A percentile compares a stretch with the other conserved stretches of the same genome.
These are phyloP conservation scores for Immersiella caudata DNA, from an alignment of 495 filamentous ascomycete genomes.

Conservation along the genomic window DNA sequence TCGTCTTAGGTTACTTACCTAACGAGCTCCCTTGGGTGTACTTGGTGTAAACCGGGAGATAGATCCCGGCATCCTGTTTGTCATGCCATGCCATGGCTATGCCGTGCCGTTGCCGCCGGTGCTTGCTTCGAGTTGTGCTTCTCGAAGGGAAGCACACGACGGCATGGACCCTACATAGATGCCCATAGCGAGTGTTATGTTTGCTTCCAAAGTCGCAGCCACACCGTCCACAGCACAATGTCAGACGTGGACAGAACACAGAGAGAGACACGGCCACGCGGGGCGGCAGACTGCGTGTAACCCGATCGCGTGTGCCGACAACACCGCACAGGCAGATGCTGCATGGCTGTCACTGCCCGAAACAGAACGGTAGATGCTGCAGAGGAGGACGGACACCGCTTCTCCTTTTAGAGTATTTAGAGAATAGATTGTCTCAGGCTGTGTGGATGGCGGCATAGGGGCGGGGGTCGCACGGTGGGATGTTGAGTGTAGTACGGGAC, in stretches of 20 bases:
- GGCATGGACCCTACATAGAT: background rate
- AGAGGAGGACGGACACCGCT: background rate
- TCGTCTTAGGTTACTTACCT: background rate
- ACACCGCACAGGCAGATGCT: background rate
- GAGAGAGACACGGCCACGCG: background rate
- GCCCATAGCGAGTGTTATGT: no score
- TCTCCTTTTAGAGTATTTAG: background rate
- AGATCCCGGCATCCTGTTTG: background rate
- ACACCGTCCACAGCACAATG: no score
- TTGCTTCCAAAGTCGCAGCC: no score
- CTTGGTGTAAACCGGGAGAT: background rate
- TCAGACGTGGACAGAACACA: no score
- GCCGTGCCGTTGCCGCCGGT: background rate
- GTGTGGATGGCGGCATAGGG: background rate
- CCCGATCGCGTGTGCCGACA: background rate
- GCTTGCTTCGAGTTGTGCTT: background rate
- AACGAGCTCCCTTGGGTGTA: background rate
- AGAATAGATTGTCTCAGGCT: background rate
- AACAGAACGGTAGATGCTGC: background rate
- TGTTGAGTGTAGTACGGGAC: background rate
- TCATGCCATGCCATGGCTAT: background rate
- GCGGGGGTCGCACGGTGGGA: background rate
- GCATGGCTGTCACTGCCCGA: background rate
- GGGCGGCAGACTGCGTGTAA: background rate
- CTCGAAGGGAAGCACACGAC: background rate